A percentile compares a stretch with the other conserved stretches of the same genome.
Conservation (phyloP, 2,329 filamentous ascomycete genomes). For the Colletotrichum echinochloae region DNA sequence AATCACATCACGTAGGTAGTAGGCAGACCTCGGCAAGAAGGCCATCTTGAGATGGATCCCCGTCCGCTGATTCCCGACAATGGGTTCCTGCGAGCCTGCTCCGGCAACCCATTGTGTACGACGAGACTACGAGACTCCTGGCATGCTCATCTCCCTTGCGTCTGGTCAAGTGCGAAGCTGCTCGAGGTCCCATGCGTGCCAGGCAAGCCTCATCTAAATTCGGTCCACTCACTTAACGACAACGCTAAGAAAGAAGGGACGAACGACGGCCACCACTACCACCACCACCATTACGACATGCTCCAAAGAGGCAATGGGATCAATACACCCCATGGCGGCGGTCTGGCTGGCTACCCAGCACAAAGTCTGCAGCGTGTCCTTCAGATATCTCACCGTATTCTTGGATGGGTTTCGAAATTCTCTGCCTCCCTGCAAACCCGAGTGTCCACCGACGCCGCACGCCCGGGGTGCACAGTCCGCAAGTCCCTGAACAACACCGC, state of each 20-base stretch:
- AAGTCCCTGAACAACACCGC: conserved; percentile 30
- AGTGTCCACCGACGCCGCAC: conserved; percentile 20
- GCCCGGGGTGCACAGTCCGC: conserved; percentile 21
- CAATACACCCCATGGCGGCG: background rate
- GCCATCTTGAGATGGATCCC: background rate
- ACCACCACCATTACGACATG: background rate
- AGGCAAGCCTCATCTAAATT: conserved; percentile 30
- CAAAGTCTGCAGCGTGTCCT: background rate
- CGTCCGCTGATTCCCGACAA: background rate
- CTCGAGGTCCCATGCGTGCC: conserved; percentile 16
- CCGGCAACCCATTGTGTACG: conserved; percentile 2
- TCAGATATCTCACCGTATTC: background rate
- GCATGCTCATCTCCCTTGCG: conserved; percentile 37
- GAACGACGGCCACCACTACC: conserved; percentile 7
- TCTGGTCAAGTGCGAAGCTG: conserved; percentile 11
- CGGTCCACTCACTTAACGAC: conserved; percentile 17
- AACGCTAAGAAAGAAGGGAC: conserved; percentile 26
- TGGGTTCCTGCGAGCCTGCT: background rate
- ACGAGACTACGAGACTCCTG: conserved; percentile 12
- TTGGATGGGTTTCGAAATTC: conserved; percentile 4
- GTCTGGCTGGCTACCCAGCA: background rate
- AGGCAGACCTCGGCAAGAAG: background rate
- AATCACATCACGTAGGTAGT: conserved; percentile 21
- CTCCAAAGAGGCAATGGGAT: conserved; percentile 1
- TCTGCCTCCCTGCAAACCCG: conserved; percentile 15